Percentiles rank a stretch among this genome's conserved stretches.
These are phyloP conservation scores for Coemansia sp. DNA, from an alignment of 192 early-diverging fungal species.

Conservation along the genomic window DNA sequence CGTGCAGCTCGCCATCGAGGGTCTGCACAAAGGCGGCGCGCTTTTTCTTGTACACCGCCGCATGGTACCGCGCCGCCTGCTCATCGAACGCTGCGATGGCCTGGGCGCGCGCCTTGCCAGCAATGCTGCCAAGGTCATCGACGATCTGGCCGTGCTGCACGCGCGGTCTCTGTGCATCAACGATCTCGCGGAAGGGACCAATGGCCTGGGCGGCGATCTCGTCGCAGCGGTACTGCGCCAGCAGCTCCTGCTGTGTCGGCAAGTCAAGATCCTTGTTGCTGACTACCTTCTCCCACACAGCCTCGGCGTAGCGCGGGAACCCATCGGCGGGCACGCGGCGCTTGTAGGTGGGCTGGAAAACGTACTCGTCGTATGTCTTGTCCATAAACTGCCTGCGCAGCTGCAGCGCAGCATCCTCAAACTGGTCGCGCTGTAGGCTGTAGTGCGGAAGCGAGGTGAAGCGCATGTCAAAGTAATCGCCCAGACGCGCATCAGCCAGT, in stretches of 20 bases:
- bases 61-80: conserved; percentile 86
- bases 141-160: conserved; percentile 79
- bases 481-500: conserved; percentile 67
- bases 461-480: conserved; percentile 89
- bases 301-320: conserved; percentile 84
- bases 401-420: conserved; percentile 64
- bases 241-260: conserved; percentile 95
- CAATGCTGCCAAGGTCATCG: conserved; percentile 67
- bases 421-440: conserved; percentile 75
- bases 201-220: conserved; percentile 82
- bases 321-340: conserved; percentile 96
- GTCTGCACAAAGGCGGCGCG: conserved; percentile 74
- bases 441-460: conserved; percentile 92
- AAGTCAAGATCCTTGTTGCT: conserved; percentile 95
- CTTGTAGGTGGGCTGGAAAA: conserved; percentile 81
- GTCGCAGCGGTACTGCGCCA: conserved; percentile 98
- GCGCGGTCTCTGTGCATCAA: conserved; percentile 61
- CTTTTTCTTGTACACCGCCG: conserved; percentile 84
- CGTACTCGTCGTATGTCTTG: conserved; percentile 63
- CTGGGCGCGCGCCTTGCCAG: conserved; percentile 53
- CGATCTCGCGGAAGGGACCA: conserved; percentile 61
- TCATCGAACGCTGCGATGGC: conserved; percentile 80
- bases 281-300: conserved; percentile 95
- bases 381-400: conserved; percentile 76
- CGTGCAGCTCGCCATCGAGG: conserved; percentile 71